These are phyloP conservation scores for Coix lacrymajobi DNA, from an alignment of 176 grass and related monocot genomes.

Conservation along the genomic window DNA sequence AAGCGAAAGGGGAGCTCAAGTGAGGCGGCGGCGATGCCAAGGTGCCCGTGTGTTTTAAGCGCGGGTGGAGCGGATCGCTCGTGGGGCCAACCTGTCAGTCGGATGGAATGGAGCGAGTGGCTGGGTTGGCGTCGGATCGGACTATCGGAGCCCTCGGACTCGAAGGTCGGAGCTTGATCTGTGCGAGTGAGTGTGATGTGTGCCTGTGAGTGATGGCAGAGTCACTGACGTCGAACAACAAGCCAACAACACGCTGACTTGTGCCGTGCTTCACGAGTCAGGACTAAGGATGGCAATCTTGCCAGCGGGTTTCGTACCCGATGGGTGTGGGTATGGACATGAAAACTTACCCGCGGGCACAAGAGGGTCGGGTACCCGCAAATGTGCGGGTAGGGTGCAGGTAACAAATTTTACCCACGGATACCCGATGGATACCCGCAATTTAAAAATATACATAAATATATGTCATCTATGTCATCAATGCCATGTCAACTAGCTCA, in stretches of 20 bases:
- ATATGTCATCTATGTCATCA: too few species aligned
- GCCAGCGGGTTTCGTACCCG: too few species aligned
- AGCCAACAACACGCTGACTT: background rate
- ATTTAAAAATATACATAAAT: too few species aligned
- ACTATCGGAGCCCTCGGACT: too few species aligned
- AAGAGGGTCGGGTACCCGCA: too few species aligned
- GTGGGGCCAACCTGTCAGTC: background rate
- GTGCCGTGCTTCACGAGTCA: background rate
- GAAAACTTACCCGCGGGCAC: too few species aligned
- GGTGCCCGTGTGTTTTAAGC: background rate
- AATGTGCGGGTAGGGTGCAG: too few species aligned
- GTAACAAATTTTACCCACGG: too few species aligned
- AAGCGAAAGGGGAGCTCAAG: background rate
- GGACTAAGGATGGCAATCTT: too few species aligned
- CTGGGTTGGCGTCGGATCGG: background rate
- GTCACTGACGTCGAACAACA: background rate
- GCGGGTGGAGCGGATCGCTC: background rate
- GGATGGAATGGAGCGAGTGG: background rate
- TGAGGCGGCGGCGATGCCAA: background rate
- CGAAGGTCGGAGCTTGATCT: background rate
- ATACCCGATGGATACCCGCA: too few species aligned
- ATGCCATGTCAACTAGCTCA: too few species aligned
- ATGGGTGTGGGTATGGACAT: too few species aligned
- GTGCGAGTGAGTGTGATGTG: background rate
- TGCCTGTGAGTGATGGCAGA: background rate